phyloP scores from a whole-genome alignment of 2,329 filamentous ascomycete genomes.

The Iodosphaeria phyllophila region DNA sequence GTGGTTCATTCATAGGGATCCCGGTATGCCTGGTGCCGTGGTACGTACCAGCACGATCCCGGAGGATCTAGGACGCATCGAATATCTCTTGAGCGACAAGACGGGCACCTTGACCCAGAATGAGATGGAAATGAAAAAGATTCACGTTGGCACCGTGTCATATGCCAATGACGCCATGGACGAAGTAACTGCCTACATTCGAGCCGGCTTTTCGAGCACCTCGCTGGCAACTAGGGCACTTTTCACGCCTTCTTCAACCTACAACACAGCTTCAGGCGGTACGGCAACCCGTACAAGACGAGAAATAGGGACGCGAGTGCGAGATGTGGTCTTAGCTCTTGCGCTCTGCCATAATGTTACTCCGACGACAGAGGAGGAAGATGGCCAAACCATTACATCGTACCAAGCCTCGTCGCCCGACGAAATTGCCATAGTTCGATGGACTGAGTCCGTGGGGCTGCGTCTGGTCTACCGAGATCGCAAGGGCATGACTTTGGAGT shows the following conservation, averaged over 20 bases:
- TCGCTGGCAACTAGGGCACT: conserved; percentile 30
- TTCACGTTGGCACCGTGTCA: conserved; percentile 93
- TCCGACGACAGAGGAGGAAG: conserved; percentile 68
- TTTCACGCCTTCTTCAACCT: conserved; percentile 59
- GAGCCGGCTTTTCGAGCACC: conserved; percentile 51
- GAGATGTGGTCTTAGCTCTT: conserved; percentile 80
- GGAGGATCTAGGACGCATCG: conserved; percentile 85
- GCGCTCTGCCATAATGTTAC: conserved; percentile 96
- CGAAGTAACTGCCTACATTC: conserved; percentile 74
- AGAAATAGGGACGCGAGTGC: conserved; percentile 84
- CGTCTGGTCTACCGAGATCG: conserved; percentile 73
- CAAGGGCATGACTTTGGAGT: conserved; percentile 67
- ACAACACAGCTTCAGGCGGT: conserved; percentile 38
- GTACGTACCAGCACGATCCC: conserved; percentile 95
- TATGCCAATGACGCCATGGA: conserved; percentile 99
- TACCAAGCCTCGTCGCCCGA: conserved; percentile 97
- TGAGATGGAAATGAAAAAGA: conserved; percentile 97
- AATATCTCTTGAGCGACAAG: conserved; percentile 93
- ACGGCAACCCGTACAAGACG: conserved; percentile 66
- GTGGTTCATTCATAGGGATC: conserved; percentile 82
- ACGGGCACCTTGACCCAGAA: conserved; percentile 97
- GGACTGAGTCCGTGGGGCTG: conserved; percentile 84
- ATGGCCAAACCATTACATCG: conserved; percentile 57
- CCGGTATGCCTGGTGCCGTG: conserved; percentile 77
- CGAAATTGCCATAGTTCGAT: conserved; percentile 92